Percentiles rank a stretch among this genome's conserved stretches.
Conservation (phyloP, 2,329 filamentous ascomycete species). For the Coccinonectria pachysandricola region DNA sequence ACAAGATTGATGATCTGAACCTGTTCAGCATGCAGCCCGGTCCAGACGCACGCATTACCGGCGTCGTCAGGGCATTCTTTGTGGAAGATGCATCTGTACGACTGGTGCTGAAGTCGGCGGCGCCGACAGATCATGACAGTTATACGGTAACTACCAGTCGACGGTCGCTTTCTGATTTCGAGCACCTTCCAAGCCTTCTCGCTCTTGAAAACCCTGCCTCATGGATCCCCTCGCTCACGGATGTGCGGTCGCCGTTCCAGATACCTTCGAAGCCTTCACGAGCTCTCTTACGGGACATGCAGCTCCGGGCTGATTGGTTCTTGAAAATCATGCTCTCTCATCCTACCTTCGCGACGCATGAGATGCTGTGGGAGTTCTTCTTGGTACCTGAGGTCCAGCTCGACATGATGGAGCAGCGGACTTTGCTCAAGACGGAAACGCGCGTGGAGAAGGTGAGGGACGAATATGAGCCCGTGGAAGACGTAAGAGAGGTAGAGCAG, state of each 20-base stretch:
- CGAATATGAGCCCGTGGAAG: constrained; percentile 75
- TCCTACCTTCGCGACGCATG: constrained; percentile 88
- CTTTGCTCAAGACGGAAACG: constrained; percentile 73
- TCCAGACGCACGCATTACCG: constrained; percentile 73
- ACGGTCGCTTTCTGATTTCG: constrained; percentile 79
- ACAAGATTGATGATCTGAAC: constrained; percentile 88
- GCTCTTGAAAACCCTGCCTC: constrained; percentile 87
- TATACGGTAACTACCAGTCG: constrained; percentile 94
- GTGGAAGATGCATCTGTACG: constrained; percentile 93
- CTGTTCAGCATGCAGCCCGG: constrained; percentile 66
- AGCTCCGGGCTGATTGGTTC: constrained; percentile 78
- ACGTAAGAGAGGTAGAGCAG: constrained; percentile 80
- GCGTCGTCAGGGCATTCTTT: constrained; percentile 90
- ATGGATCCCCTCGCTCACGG: constrained; percentile 74
- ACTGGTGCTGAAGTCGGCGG: constrained; percentile 87
- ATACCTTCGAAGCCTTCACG: constrained; percentile 86
- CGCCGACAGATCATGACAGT: constrained; percentile 67
- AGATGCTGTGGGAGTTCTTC: constrained; percentile 98
- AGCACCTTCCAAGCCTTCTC: constrained; percentile 76
- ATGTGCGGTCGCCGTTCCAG: constrained; percentile 79
- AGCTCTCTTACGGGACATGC: constrained; percentile 76
- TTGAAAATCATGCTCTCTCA: constrained; percentile 78
- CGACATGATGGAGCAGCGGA: constrained; percentile 82
- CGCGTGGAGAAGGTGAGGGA: constrained; percentile 77
- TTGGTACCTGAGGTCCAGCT: constrained; percentile 88